Evolutionary conservation across 2,329 filamentous ascomycete genomes (phyloP), one percentile per base, ranked within the genome.

Genomic region (Penicillium sp.): DNA sequence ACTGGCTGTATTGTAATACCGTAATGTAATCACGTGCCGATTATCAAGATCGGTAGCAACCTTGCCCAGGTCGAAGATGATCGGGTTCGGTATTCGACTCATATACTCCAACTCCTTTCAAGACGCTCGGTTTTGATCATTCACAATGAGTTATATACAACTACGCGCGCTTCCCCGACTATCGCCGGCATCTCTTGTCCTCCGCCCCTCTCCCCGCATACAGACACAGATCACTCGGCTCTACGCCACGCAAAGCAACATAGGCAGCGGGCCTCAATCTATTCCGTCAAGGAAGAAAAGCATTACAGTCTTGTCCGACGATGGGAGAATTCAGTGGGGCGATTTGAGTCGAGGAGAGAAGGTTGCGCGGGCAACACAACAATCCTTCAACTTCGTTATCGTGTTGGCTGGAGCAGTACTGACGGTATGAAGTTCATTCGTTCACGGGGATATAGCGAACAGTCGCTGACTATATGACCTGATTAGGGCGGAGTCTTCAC

Each of bases 301-400:
- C 40, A 86, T 97, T 27, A 96, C 92, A 0, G 84, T 93, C 0
- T 87, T 93, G 69, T 94, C 91, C 67, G 93, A 97, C 67, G 89
- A 91, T 69, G 93, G 93, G 8, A 82, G 84, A 62, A 86, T 96
- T 1, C 85, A 86, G 4, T 97, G 93, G 93, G 82, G 80, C 3
- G 82, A 94, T 54, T 83, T 97, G 2, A 91, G 88, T 0, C 79
- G 78, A 0, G 79, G 79, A 48, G 93, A 97, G 73, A 97, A 96
- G 75, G 86, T 87, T 3, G 89, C 89, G 25, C 85, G 93, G 40
- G 90, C 91, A 9, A 93, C 91, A 0, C 93, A 97, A 75, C 93
- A 97, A 75, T 89, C 88, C 17, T 89, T 96, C 79, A 97, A 97
- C 75, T 86, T 96, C 64, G 82, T 88, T 64, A 76, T 97, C 61